Conservation (phyloP, 345 rosid species). For the Populus nigra region DNA sequence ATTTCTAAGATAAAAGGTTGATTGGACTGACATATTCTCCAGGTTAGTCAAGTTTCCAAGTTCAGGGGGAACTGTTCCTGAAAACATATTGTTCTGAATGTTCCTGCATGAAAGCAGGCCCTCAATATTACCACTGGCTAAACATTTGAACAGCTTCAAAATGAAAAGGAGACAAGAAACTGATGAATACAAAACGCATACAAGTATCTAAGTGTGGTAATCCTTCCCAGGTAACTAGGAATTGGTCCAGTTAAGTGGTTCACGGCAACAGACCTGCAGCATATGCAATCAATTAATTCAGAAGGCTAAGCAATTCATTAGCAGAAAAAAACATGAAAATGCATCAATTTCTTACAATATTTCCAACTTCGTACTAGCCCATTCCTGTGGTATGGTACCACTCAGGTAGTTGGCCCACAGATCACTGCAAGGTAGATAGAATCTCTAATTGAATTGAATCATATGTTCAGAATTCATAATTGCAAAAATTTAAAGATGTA, state of each 20-base stretch:
- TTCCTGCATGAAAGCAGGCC: background rate
- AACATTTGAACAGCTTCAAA: background rate
- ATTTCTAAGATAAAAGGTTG: background rate
- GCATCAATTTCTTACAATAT: conserved; percentile 4
- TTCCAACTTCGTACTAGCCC: conserved; percentile 15
- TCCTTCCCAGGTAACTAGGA: conserved; percentile 6
- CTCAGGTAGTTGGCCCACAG: conserved; percentile 14
- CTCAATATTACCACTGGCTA: background rate
- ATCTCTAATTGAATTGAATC: background rate
- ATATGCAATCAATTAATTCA: background rate
- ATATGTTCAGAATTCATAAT: background rate
- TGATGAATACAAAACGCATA: conserved; percentile 14
- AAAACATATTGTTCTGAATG: conserved; percentile 25
- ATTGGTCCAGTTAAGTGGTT: conserved; percentile 8
- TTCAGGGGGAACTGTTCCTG: conserved; percentile 45
- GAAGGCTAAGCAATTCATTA: background rate
- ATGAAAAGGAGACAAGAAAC: too few species aligned
- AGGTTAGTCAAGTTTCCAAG: conserved; percentile 45
- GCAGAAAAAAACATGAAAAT: background rate
- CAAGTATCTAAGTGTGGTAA: conserved; percentile 34
- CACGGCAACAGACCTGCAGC: conserved; percentile 3
- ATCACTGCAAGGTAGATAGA: background rate
- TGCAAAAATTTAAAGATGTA: background rate
- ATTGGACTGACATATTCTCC: conserved; percentile 39
- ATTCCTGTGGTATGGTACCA: conserved; percentile 17